Conservation (phyloP, 2,329 filamentous ascomycete species). For the Neofusicoccum parvum region DNA sequence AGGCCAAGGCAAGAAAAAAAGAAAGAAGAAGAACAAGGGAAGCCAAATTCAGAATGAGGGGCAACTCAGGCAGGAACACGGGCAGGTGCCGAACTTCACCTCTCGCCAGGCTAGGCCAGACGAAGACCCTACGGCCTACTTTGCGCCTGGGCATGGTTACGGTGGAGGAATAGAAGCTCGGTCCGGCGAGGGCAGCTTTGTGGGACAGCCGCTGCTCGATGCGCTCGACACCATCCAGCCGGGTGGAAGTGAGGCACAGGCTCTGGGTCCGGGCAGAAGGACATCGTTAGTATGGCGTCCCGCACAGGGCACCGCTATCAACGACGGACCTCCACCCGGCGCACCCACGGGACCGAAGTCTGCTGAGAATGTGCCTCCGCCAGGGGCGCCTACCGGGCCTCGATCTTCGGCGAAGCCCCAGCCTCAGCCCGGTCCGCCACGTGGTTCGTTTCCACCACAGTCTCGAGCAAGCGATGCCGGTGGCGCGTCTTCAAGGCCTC, state of each 20-base stretch:
- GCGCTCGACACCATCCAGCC: constrained; percentile 2
- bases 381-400: background rate
- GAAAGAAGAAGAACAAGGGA: background rate
- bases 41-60: background rate
- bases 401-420: background rate
- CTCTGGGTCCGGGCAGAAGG: background rate
- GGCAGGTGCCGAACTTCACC: background rate
- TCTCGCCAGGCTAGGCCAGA: background rate
- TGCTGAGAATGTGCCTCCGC: background rate
- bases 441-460: background rate
- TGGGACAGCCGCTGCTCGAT: constrained; percentile 21
- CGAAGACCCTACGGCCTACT: background rate
- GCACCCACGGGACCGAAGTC: background rate
- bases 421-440: background rate
- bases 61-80: background rate
- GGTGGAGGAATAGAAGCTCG: background rate
- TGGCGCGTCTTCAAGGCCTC: no score
- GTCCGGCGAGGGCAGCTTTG: background rate
- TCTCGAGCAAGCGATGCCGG: background rate
- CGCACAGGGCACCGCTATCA: background rate
- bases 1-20: background rate
- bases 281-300: background rate
- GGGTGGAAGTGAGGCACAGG: background rate
- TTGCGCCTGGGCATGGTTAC: background rate
- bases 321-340: background rate